Evolutionary conservation across 2,329 filamentous ascomycete species (phyloP).

Genomic region (Epichloe sylvatica): DNA sequence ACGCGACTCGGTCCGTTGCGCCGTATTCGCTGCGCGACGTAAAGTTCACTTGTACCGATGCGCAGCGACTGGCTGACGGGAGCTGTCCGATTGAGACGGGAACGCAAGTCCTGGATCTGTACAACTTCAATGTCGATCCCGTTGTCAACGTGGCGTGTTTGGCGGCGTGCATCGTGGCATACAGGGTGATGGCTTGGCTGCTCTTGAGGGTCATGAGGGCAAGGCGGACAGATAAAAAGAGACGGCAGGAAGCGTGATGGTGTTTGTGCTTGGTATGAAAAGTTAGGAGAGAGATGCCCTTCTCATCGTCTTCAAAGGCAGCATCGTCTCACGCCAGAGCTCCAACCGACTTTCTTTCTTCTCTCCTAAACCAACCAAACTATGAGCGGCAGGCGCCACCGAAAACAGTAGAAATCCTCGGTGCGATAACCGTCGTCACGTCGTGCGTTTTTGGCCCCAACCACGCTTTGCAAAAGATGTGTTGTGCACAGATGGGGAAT

Average conservation of each 20-base stretch:
- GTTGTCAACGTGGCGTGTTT: conserved; percentile 48
- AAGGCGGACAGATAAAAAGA: conserved; percentile 29
- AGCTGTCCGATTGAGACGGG: conserved; percentile 52
- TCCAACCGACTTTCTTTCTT: too few relatives aligned
- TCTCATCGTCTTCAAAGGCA: neutral
- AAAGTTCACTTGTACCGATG: conserved; percentile 47
- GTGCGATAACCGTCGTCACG: conserved; percentile 15
- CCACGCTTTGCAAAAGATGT: conserved; percentile 39
- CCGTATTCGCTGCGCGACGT: conserved; percentile 49
- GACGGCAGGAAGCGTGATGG: neutral
- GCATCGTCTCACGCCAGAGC: too few relatives aligned
- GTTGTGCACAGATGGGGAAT: too few relatives aligned
- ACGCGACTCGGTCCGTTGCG: conserved; percentile 51
- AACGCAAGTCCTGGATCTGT: conserved; percentile 51
- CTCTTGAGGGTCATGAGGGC: conserved; percentile 41
- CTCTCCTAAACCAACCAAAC: too few relatives aligned
- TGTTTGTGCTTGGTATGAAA: too few relatives aligned
- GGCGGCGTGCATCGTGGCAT: conserved; percentile 49
- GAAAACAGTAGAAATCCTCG: conserved; percentile 18
- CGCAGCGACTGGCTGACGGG: conserved; percentile 45
- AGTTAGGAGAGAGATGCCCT: neutral
- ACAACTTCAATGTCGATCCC: conserved; percentile 49
- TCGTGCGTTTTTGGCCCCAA: conserved; percentile 25
- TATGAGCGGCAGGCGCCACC: conserved; percentile 1
- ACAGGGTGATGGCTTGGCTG: conserved; percentile 49